Percentiles rank a stretch among this genome's conserved stretches.
Evolutionary conservation across 2,329 filamentous ascomycete genomes (phyloP).

Genomic region (Colletotrichum falcatum): DNA sequence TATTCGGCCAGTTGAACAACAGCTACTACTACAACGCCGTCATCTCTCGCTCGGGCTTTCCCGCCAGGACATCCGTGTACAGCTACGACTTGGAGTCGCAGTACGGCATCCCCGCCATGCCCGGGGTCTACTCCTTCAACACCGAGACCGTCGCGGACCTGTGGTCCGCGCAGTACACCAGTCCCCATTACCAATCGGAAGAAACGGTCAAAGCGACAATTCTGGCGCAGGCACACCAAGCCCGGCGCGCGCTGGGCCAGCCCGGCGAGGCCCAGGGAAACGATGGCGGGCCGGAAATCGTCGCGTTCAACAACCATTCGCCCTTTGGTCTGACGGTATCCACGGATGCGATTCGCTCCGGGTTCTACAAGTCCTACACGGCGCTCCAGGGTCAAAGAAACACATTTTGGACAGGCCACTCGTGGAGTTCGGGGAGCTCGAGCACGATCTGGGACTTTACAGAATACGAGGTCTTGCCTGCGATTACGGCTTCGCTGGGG

Average conservation of each 20-base stretch:
- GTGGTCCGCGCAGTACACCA: not conserved
- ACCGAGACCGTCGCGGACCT: not conserved
- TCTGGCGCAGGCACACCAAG: not conserved
- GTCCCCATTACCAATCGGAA: not conserved
- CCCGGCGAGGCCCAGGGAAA: not conserved
- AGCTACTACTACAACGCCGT: not conserved
- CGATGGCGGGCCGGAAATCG: not conserved
- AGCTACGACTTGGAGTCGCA: not conserved
- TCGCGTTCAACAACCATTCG: not conserved
- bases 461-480: not conserved
- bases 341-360: not conserved
- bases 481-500: not conserved
- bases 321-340: not conserved
- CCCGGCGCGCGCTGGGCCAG: not conserved
- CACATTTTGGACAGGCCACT: not conserved
- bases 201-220: not conserved
- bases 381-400: not conserved
- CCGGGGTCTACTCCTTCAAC: not conserved
- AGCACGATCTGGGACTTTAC: not conserved
- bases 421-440: not conserved
- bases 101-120: not conserved
- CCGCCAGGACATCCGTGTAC: not conserved
- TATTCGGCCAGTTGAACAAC: not conserved
- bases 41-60: not conserved
- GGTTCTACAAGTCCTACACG: not conserved